Base-by-base conservation (phyloP, 805 yeast genomes). In the Starmerella apis region DNA sequence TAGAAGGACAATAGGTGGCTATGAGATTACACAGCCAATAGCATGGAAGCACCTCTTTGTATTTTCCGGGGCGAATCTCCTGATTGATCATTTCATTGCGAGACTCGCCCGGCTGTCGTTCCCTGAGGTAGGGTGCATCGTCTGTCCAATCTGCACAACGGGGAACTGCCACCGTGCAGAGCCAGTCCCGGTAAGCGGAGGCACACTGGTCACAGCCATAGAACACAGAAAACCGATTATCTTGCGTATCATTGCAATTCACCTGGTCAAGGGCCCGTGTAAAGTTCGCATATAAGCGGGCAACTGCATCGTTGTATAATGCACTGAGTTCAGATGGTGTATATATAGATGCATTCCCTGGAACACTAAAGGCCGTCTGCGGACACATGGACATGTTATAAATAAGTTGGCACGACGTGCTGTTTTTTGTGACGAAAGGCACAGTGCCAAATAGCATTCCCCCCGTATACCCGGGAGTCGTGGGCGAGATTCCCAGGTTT, bases 41-140 rank as follows among this genome's bases (percentile, higher is more conserved):
- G 62, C 98, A 90, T 0, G 98, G 98, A 50, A 86, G 64, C 2
- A 92, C 74, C 65, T 90, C 98, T 58, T 72, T 80, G 65, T 88
- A 90, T 23, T 65, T 62, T 11, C 74, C 71, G 0, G 87, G 85
- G 4, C 74, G 70, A 27, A 82, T 68, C 1, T 74, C 61, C 4
- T 68, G 66, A 56, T 79, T 75, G 35, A 90, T 71, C 54, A 74
- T 76, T 4, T 68, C 66, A 58, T 76, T 84, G 54, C 98, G 72
- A 10, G 84, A 80, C 4, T 69, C 63, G 14, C 72, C 72, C 4
- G 68, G 68, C 3, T 67, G 64, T 30, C 94, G 70, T 24, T 59
- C 74, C 62, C 13, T 63, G 55, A 13, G 82, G 35, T 56, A 68
- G 2, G 59, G 28, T 5, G 60, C 61, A 38, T 54, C 48, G 39